Conservation (phyloP, 2,329 filamentous ascomycete species). For the Trichoderma harzianum region DNA sequence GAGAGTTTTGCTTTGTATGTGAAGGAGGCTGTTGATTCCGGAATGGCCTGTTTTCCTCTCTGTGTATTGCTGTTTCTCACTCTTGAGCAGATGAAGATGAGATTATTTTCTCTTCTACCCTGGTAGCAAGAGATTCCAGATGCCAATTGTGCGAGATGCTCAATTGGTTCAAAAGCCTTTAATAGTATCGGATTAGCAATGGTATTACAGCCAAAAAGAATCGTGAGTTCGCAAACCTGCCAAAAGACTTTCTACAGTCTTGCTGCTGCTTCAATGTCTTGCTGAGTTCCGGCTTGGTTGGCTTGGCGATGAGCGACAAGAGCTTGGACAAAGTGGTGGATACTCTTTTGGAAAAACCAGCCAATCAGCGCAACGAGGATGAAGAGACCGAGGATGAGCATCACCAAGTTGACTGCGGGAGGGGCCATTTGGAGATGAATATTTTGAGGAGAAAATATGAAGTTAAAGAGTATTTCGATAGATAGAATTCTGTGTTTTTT, state of each 20-base stretch:
- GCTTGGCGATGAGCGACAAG: conserved; percentile 22
- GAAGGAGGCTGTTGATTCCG: neutral
- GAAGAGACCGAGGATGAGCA: conserved; percentile 24
- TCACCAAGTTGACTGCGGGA: conserved; percentile 24
- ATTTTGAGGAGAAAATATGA: neutral
- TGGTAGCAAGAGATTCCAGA: neutral
- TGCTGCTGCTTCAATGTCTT: neutral
- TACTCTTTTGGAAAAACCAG: conserved; percentile 30
- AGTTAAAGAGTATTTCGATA: neutral
- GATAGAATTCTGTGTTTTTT: neutral
- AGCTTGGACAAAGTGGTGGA: conserved; percentile 31
- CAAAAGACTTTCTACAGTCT: neutral
- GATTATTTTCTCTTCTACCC: neutral
- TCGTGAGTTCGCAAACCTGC: neutral
- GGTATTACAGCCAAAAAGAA: neutral
- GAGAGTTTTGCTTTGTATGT: neutral
- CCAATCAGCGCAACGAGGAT: conserved; percentile 28
- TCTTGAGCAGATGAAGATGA: neutral
- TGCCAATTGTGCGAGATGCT: neutral
- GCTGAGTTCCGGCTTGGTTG: neutral
- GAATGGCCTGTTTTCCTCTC: neutral
- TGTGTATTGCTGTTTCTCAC: neutral
- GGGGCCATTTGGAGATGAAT: conserved; percentile 25
- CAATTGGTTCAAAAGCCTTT: neutral
- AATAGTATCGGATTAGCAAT: neutral